phyloP scores from a whole-genome alignment of 331 rosid species.

The Telfairia occidentalis region DNA sequence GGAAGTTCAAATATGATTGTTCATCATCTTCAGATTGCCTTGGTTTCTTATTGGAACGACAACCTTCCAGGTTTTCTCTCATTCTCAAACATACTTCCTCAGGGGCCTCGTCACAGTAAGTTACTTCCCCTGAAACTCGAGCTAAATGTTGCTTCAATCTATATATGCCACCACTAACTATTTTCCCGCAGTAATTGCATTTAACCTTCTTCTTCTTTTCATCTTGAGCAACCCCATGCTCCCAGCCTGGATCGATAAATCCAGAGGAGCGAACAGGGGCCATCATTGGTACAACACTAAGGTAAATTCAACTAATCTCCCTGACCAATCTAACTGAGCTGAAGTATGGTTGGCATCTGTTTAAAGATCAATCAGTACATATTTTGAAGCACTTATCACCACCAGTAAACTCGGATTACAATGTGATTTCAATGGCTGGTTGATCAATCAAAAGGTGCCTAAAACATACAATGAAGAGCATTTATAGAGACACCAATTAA shows the following conservation, averaged over 20 bases:
- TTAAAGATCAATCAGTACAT: neutral
- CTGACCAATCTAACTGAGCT: neutral
- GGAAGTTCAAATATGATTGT: slow-evolving; percentile 58
- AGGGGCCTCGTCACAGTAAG: slow-evolving; percentile 91
- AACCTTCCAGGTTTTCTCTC: slow-evolving; percentile 80
- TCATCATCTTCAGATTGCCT: slow-evolving; percentile 48
- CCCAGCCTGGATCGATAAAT: slow-evolving; percentile 94
- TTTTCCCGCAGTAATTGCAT: slow-evolving; percentile 92
- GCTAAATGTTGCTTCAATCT: slow-evolving; percentile 94
- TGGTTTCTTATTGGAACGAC: slow-evolving; percentile 69
- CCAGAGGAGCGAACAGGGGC: slow-evolving; percentile 72
- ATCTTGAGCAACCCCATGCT: slow-evolving; percentile 88
- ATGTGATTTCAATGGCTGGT: neutral
- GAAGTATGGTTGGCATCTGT: neutral
- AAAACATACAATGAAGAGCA: neutral
- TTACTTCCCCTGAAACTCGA: slow-evolving; percentile 91
- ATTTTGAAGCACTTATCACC: neutral
- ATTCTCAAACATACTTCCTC: slow-evolving; percentile 77
- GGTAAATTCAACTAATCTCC: slow-evolving; percentile 4
- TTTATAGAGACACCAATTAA: neutral
- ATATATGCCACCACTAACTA: slow-evolving; percentile 96
- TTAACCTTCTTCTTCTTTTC: slow-evolving; percentile 93
- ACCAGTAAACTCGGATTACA: neutral
- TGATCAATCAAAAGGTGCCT: neutral
- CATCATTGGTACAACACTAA: slow-evolving; percentile 28